Base-by-base conservation (phyloP, 106 monocot species). In the Apostasia ramifera region DNA sequence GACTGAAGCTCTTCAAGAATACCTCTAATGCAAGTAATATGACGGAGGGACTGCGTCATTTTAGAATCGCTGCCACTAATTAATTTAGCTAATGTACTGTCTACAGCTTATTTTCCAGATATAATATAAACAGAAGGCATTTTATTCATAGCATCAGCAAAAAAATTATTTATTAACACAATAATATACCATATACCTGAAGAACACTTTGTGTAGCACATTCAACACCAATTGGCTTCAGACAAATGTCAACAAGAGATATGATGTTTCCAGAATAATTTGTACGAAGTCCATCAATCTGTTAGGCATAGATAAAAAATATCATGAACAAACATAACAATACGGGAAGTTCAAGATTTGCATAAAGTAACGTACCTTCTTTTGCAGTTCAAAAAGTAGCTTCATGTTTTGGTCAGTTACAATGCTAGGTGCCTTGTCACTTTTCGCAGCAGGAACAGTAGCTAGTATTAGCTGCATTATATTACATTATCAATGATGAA, bases 191-290 rank as follows among this genome's bases (percentile, higher is more conserved):
- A 78, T 49, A 14, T 41, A 97, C 97, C 92, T 97, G 97, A 68
- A 97, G 74, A 71, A 97, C 68, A 74, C 97, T 97, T 66, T 92
- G 97, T 63, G 92, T 90, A 8, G 97, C 92, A 81, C 97, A 97
- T 50, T 73, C 83, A 61, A 81, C 62, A 51, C 84, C 89, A 63
- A 97, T 82, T 64, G 97, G 97, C 51, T 92, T 97, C 63, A 97
- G 66, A 62, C 97, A 97, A 50, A 97, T 92, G 51, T 97, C 92
- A 48, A 71, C 42, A 59, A 97, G 75, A 66, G 87, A 86, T 15
- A 97, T 76, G 59, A 75, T 66, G 6, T 71, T 71, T 68, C 89
- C 97, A 79, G 89, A 97, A 77, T 83, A 89, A 80, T 87, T 97
- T 74, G 81, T 89, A 60, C 66, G 80, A 58, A 97, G 80, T 66